A percentile compares a stretch with the other conserved stretches of the same genome.
These are phyloP conservation scores for Seminavis robusta DNA, from an alignment of 108 stramenopile species.

Conservation along the genomic window DNA sequence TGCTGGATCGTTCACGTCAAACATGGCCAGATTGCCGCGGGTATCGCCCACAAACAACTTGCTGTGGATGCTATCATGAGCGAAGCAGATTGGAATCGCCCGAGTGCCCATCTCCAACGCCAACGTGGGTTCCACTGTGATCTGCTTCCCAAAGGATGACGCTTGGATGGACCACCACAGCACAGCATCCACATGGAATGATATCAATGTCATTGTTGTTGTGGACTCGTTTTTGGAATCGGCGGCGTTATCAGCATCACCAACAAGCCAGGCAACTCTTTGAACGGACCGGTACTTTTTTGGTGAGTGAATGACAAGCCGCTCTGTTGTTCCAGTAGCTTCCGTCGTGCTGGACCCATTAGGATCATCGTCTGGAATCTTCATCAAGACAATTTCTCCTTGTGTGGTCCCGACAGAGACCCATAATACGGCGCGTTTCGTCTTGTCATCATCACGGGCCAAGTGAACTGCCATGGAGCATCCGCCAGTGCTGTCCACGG, in stretches of 20 bases:
- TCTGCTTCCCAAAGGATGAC: too few relatives aligned
- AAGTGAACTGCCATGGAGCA: constrained; percentile 47
- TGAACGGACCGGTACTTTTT: constrained; percentile 38
- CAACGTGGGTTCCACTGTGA: neutral
- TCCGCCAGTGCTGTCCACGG: constrained; percentile 42
- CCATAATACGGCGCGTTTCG: too few relatives aligned
- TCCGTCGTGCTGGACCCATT: too few relatives aligned
- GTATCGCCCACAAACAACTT: constrained; percentile 57
- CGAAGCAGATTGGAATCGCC: constrained; percentile 53
- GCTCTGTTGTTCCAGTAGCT: too few relatives aligned
- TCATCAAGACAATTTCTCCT: constrained; percentile 45
- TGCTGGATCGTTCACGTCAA: constrained; percentile 17
- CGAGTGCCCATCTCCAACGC: constrained; percentile 17
- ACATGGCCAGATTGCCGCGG: constrained; percentile 58
- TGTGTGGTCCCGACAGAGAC: constrained; percentile 58
- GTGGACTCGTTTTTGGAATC: too few relatives aligned
- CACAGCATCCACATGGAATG: constrained; percentile 55
- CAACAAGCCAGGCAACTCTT: constrained; percentile 50
- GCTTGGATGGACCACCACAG: constrained; percentile 41
- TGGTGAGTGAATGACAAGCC: too few relatives aligned
- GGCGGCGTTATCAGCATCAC: too few relatives aligned
- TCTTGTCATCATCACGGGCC: too few relatives aligned
- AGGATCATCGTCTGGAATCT: neutral
- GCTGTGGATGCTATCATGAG: constrained; percentile 27
- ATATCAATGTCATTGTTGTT: constrained; percentile 32